Evolutionary conservation across 2,329 filamentous ascomycete genomes (phyloP).

Genomic region (Ambrosiella beaveri): DNA sequence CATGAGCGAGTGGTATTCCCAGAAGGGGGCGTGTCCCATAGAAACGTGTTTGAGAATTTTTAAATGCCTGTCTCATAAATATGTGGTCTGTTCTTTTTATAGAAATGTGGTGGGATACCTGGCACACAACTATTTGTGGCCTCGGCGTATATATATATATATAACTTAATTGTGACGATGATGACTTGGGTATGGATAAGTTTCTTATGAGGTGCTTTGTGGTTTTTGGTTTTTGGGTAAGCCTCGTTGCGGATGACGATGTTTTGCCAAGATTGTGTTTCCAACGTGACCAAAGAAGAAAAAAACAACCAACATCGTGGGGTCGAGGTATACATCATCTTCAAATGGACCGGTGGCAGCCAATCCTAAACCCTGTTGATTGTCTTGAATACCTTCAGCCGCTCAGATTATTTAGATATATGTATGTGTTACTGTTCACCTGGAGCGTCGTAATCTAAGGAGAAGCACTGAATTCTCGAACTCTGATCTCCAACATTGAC

Average conservation of each 20-base stretch:
- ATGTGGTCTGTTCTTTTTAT: background rate
- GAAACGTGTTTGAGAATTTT: background rate
- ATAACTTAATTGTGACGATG: background rate
- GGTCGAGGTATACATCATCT: too few species aligned
- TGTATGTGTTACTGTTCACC: background rate
- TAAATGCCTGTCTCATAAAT: background rate
- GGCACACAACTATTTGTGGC: background rate
- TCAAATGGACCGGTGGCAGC: too few species aligned
- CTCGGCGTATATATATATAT: background rate
- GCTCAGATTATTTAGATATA: too few species aligned
- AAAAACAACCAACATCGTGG: too few species aligned
- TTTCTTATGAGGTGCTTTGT: too few species aligned
- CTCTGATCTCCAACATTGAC: background rate
- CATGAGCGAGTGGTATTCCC: background rate
- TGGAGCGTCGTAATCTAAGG: background rate
- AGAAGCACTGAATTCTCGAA: background rate
- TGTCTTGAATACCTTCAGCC: too few species aligned
- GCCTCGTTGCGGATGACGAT: too few species aligned
- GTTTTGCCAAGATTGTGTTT: too few species aligned
- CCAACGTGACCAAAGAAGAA: too few species aligned
- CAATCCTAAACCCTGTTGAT: too few species aligned
- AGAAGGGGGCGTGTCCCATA: background rate
- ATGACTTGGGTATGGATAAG: background rate
- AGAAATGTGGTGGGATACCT: background rate
- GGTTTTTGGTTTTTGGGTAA: too few species aligned